Conservation (phyloP, 2,329 filamentous ascomycete species). For the Hypoxylon sp. region DNA sequence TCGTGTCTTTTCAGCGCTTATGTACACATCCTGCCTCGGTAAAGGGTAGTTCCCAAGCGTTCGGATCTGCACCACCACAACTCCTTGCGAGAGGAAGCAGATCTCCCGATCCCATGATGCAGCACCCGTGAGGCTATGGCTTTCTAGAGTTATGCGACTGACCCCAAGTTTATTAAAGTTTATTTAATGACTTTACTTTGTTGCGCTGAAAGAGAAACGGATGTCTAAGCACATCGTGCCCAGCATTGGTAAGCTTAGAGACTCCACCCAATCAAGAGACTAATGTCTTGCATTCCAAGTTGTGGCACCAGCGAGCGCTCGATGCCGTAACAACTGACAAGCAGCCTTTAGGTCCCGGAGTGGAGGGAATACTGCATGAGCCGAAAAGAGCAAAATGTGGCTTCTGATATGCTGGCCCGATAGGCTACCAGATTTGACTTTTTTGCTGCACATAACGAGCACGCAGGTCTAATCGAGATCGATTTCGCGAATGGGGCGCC, state of each 20-base stretch:
- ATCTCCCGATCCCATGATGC: slow-evolving; percentile 34
- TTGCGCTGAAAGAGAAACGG: slow-evolving; percentile 10
- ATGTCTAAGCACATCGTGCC: slow-evolving; percentile 31
- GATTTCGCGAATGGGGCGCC: slow-evolving; percentile 29
- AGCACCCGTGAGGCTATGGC: slow-evolving; percentile 32
- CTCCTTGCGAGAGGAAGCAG: slow-evolving; percentile 35
- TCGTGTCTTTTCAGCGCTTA: slow-evolving; percentile 23
- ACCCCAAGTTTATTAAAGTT: background rate
- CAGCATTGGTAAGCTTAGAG: slow-evolving; percentile 15
- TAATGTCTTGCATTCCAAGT: slow-evolving; percentile 21
- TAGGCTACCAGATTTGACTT: slow-evolving; percentile 34
- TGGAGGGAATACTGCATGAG: slow-evolving; percentile 23
- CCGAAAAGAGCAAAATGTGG: slow-evolving; percentile 38
- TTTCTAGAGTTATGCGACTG: slow-evolving; percentile 24
- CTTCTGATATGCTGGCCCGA: slow-evolving; percentile 25
- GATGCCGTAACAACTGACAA: slow-evolving; percentile 17
- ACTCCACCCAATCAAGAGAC: slow-evolving; percentile 15
- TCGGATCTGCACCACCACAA: slow-evolving; percentile 27
- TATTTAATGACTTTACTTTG: background rate
- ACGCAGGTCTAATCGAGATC: slow-evolving; percentile 37
- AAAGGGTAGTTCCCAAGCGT: slow-evolving; percentile 10
- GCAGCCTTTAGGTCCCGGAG: slow-evolving; percentile 9
- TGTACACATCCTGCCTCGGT: slow-evolving; percentile 8
- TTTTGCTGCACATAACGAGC: slow-evolving; percentile 29
- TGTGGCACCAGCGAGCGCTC: slow-evolving; percentile 23